Evolutionary conservation across 306 rosid genomes (phyloP).

Genomic region (Quercus dentata): DNA sequence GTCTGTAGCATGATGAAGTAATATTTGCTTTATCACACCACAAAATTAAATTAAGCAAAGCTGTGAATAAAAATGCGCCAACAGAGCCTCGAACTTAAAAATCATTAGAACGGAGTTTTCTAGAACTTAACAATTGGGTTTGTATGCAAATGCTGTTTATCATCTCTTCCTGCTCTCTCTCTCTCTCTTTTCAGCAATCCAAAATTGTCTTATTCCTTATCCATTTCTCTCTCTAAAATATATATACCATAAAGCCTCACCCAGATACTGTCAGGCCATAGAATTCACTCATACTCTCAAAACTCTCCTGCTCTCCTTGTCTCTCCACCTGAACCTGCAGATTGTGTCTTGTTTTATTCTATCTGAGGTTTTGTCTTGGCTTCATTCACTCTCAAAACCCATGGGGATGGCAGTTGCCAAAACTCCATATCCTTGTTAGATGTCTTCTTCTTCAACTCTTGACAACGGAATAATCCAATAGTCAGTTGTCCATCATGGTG

Average conservation of each 20-base stretch:
- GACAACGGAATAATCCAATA: neutral
- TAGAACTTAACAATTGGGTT: neutral
- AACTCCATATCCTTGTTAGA: neutral
- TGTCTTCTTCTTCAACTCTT: neutral
- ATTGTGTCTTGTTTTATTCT: neutral
- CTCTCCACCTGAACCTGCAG: neutral
- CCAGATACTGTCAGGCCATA: neutral
- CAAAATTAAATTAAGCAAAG: neutral
- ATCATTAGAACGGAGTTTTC: too few species aligned
- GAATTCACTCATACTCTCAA: neutral
- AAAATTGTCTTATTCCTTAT: neutral
- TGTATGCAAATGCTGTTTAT: neutral
- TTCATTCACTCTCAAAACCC: neutral
- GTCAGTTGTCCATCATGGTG: neutral
- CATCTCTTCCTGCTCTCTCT: neutral
- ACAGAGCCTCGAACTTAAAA: neutral
- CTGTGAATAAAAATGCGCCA: neutral
- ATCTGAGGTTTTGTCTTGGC: neutral
- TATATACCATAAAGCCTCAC: neutral
- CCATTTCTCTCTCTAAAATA: neutral
- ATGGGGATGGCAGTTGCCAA: neutral
- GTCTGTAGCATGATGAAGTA: neutral
- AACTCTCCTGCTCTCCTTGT: neutral
- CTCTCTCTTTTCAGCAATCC: neutral
- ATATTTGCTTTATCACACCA: neutral